Evolutionary conservation across 177 flowering plant species (phyloP).

Genomic region (Vitis hybrid): DNA sequence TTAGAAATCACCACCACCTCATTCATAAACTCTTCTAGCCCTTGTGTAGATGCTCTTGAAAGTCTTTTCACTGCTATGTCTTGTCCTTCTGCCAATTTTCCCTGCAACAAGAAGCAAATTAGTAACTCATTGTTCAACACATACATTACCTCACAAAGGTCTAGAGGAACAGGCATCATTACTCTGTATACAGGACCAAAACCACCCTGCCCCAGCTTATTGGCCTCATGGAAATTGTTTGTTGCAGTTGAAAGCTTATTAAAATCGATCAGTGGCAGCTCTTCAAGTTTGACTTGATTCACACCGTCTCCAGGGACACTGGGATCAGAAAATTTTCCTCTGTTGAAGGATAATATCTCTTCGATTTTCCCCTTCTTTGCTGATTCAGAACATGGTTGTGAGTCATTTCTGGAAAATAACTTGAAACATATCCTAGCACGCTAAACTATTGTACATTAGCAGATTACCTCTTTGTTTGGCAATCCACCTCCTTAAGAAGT

Average conservation of each 20-base stretch:
- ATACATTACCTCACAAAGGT: not conserved
- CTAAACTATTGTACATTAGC: not conserved
- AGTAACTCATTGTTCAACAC: not conserved
- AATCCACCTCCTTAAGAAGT: constrained; percentile 12
- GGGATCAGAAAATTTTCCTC: not conserved
- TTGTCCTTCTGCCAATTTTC: constrained; percentile 2
- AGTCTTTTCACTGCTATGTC: constrained; percentile 11
- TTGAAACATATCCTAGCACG: not conserved
- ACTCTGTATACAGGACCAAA: constrained; percentile 13
- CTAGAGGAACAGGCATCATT: not conserved
- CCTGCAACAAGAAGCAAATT: constrained; percentile 7
- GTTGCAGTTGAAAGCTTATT: too few species aligned
- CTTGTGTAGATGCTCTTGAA: constrained; percentile 8
- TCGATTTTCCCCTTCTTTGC: constrained; percentile 1
- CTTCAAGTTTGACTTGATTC: too few species aligned
- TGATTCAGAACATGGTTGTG: not conserved
- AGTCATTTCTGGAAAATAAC: not conserved
- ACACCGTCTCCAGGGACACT: not conserved
- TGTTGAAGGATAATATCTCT: constrained; percentile 7
- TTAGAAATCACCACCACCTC: constrained; percentile 20
- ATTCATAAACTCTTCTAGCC: constrained; percentile 31
- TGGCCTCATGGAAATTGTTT: too few species aligned
- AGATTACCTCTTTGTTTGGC: constrained; percentile 11
- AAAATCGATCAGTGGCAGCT: too few species aligned
- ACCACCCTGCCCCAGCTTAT: constrained; percentile 24